A percentile compares a stretch with the other conserved stretches of the same genome.
Conservation (phyloP, 495 filamentous ascomycete genomes). For the Talaromyces nanjingensis region DNA sequence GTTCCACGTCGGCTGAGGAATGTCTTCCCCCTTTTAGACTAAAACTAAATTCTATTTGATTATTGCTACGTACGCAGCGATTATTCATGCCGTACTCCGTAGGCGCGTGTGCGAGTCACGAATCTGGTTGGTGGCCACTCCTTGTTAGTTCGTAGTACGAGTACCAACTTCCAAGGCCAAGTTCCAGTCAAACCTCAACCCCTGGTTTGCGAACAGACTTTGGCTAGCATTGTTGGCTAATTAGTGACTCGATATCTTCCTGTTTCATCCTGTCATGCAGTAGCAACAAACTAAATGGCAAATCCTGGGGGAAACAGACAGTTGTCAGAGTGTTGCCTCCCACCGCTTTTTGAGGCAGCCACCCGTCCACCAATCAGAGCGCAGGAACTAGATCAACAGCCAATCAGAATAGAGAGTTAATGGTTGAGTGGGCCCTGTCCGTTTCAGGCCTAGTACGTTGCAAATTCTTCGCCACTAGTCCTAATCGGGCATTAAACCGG, state of each 20-base stretch:
- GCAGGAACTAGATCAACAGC: not conserved
- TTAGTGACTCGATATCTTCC: not conserved
- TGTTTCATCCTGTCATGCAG: not conserved
- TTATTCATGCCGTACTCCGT: slow-evolving; percentile 1
- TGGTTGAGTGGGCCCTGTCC: not conserved
- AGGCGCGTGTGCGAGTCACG: not conserved
- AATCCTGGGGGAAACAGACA: not conserved
- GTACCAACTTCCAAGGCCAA: not conserved
- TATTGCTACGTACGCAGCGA: not conserved
- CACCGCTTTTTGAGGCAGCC: slow-evolving; percentile 5
- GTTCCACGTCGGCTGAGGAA: slow-evolving; percentile 6
- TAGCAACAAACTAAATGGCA: not conserved
- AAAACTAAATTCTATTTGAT: slow-evolving; percentile 4
- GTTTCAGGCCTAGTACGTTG: slow-evolving; percentile 4
- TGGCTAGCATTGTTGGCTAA: not conserved
- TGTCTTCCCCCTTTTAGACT: slow-evolving; percentile 4
- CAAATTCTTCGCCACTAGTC: slow-evolving; percentile 7
- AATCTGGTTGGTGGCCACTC: slow-evolving; percentile 2
- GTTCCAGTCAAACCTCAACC: not conserved
- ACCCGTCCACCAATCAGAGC: slow-evolving; percentile 1
- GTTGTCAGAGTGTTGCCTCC: not conserved
- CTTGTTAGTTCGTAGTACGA: slow-evolving; percentile 1
- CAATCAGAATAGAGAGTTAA: not conserved
- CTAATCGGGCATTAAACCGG: not conserved
- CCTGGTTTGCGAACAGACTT: not conserved